Percentiles rank a stretch among this genome's conserved stretches.
Evolutionary conservation across 306 rosid genomes (phyloP).

Genomic region (Cucurbita maxima): DNA sequence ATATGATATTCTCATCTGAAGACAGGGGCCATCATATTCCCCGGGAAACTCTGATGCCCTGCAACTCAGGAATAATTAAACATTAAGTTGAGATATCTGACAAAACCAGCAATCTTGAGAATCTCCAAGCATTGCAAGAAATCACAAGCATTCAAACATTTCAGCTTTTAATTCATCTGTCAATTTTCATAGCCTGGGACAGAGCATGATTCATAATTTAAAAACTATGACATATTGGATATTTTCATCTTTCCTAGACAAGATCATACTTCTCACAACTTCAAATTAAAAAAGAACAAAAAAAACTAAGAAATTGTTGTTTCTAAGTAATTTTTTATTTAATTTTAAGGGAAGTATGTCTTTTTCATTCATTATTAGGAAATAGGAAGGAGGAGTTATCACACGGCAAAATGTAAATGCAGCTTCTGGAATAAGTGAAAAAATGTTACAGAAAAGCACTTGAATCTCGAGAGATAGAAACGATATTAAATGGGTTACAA

Average conservation of each 20-base stretch:
- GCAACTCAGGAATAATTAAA: conserved; percentile 9
- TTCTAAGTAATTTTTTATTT: not conserved
- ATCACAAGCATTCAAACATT: not conserved
- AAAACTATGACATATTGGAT: not conserved
- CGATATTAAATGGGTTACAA: not conserved
- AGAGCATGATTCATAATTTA: not conserved
- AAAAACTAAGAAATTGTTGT: too few relatives aligned
- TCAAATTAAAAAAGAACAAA: not conserved
- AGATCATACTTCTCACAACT: not conserved
- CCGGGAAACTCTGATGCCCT: conserved; percentile 83
- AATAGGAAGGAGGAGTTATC: not conserved
- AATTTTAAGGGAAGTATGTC: not conserved
- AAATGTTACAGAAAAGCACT: not conserved
- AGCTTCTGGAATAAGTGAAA: not conserved
- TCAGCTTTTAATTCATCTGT: not conserved
- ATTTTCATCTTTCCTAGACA: not conserved
- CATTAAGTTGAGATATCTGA: not conserved
- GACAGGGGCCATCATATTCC: conserved; percentile 91
- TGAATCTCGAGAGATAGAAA: not conserved
- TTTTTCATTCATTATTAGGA: not conserved
- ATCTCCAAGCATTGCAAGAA: not conserved
- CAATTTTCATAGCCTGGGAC: not conserved
- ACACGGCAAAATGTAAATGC: not conserved
- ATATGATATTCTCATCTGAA: conserved; percentile 98
- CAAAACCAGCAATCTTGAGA: not conserved